Evolutionary conservation across 2,329 filamentous ascomycete species (phyloP), one percentile per base, ranked within the genome.

Genomic region (Pestalotiopsis sp.): DNA sequence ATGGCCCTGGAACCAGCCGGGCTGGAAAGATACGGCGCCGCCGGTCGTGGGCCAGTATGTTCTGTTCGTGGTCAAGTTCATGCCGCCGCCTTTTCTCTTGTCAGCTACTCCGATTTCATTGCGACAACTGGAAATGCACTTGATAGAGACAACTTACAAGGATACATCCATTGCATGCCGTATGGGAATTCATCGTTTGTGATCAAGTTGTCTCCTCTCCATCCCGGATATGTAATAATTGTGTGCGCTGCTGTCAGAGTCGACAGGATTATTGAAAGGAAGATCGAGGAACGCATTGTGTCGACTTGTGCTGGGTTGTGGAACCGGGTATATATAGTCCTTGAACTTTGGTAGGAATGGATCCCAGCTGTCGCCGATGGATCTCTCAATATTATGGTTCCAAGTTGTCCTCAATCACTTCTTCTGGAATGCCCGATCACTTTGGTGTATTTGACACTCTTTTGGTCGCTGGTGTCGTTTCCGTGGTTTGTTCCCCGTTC

Each of bases 1-100:
- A 80, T 98, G 96, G 72, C 96, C 96, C 69, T 91, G 90, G 84
- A 98, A 98, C 96, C 96, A 98, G 76, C 95, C 96, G 0, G 96
- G 96, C 78, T 98, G 95, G 75, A 98, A 87, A 64, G 94, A 88
- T 70, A 99, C 77, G n/a, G 94, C 94, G 71, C 96, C 96, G 73
- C 96, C 96, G 38, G 83, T 88, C 64, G 94, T 87, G 17, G 96
- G 95, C 96, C 96, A 98, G 82, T 92, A 93, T 14, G 96, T 97
- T 71, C 95, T 90, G 82, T 99, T 98, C 59, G 82, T 86, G 0
- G 93, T 92, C 49, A 89, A 87, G 61, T 85, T 84, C 83, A 95
- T 90, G 70, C 96, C 96, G 69, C 96, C 96, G 79, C 95, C 95
- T 98, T 75, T 12, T 41, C 23, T 39, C 20, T 65, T n/a, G 62